These are phyloP conservation scores for Orbilia ellipsospora DNA, from an alignment of 2,329 filamentous ascomycete species.

Conservation along the genomic window DNA sequence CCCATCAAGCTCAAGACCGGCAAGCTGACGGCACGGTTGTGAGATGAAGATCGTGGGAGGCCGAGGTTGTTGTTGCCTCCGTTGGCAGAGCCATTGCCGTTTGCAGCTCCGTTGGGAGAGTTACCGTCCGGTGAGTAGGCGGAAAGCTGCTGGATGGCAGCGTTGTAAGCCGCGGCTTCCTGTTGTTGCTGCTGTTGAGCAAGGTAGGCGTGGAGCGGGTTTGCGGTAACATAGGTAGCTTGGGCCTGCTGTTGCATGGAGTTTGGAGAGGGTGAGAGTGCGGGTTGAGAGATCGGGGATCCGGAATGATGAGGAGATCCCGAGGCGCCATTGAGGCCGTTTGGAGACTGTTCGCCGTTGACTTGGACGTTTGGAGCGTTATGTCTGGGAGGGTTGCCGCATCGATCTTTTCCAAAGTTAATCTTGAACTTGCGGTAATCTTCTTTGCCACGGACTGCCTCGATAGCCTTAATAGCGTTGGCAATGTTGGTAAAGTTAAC, in stretches of 20 bases:
- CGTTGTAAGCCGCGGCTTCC: conserved; percentile 78
- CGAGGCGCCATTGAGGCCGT: conserved; percentile 55
- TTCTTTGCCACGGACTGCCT: conserved; percentile 91
- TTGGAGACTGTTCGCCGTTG: conserved; percentile 60
- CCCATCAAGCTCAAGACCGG: conserved; percentile 76
- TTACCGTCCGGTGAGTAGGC: conserved; percentile 67
- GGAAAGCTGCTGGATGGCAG: conserved; percentile 80
- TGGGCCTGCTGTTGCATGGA: conserved; percentile 57
- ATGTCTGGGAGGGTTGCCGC: conserved; percentile 94
- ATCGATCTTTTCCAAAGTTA: conserved; percentile 99
- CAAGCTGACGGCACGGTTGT: conserved; percentile 87
- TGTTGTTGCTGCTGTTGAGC: conserved; percentile 79
- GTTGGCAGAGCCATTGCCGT: conserved; percentile 61
- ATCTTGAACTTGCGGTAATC: conserved; percentile 99
- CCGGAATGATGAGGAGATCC: conserved; percentile 41
- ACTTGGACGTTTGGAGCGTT: conserved; percentile 56
- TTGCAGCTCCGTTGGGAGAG: conserved; percentile 54
- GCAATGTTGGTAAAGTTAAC: conserved; percentile 99
- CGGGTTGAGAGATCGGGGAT: conserved; percentile 47
- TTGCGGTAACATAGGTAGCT: conserved; percentile 57
- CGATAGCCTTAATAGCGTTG: conserved; percentile 99
- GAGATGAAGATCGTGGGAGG: conserved; percentile 67
- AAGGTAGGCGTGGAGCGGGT: conserved; percentile 60
- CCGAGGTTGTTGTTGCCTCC: conserved; percentile 58
- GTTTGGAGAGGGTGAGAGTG: conserved; percentile 56